Evolutionary conservation across 164 flowering plant genomes (phyloP).

Genomic region (Umbilicus rupestris): DNA sequence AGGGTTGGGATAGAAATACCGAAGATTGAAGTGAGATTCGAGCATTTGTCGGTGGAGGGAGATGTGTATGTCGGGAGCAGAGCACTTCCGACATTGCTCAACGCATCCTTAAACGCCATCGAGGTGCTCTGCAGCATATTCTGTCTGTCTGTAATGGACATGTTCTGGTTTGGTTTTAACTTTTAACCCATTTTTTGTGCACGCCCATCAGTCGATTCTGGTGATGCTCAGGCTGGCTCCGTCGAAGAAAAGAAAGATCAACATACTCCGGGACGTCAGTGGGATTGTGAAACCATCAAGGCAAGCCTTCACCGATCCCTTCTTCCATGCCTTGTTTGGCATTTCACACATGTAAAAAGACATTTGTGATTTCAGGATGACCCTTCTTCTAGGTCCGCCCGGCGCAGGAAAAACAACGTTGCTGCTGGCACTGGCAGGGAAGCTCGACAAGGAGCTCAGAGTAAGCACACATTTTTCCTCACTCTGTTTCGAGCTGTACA

Average conservation of each 20-base stretch:
- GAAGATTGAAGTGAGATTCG: conserved; percentile 39
- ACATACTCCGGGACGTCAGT: conserved; percentile 39
- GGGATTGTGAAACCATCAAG: conserved; percentile 60
- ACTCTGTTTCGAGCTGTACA: background rate
- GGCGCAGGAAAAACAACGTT: conserved; percentile 54
- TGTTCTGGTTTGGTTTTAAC: too few relatives aligned
- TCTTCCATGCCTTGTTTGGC: background rate
- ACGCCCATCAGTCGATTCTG: conserved; percentile 24
- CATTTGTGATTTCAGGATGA: conserved; percentile 35
- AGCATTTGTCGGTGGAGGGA: conserved; percentile 38
- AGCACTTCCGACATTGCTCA: conserved; percentile 43
- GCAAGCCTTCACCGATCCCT: too few relatives aligned
- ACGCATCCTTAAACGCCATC: conserved; percentile 24
- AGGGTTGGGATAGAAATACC: conserved; percentile 51
- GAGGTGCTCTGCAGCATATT: conserved; percentile 24
- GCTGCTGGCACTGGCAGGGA: conserved; percentile 47
- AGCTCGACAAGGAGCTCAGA: conserved; percentile 34
- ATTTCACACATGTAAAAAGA: too few relatives aligned
- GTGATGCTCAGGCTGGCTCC: conserved; percentile 31
- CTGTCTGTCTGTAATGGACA: background rate
- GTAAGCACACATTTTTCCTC: conserved; percentile 16
- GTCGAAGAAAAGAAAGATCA: conserved; percentile 37
- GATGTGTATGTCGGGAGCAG: conserved; percentile 42
- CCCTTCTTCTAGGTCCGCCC: conserved; percentile 60
- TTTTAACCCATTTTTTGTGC: too few relatives aligned